These are phyloP conservation scores for Epichloe festucae DNA, from an alignment of 2,329 filamentous ascomycete species.

Conservation along the genomic window DNA sequence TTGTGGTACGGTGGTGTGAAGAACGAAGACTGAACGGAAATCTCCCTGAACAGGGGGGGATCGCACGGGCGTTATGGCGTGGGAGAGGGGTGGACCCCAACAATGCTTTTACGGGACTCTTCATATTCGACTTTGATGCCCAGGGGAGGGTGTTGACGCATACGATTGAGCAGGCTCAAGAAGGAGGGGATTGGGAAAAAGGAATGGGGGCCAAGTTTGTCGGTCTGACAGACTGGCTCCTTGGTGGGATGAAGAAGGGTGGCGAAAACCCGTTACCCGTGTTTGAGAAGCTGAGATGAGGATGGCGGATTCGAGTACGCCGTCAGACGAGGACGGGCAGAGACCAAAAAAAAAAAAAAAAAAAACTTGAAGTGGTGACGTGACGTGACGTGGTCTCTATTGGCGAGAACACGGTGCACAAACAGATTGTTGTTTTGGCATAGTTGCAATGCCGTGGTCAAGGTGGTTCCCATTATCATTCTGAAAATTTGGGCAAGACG, in stretches of 20 bases:
- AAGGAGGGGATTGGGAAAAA: slow-evolving; percentile 69
- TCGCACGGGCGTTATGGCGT: slow-evolving; percentile 30
- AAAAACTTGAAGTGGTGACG: too few species aligned
- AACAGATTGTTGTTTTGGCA: not conserved
- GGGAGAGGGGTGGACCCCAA: slow-evolving; percentile 33
- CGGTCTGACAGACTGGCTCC: slow-evolving; percentile 84
- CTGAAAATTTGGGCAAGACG: not conserved
- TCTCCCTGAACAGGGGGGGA: slow-evolving; percentile 24
- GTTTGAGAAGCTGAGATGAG: slow-evolving; percentile 20
- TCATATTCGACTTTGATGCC: slow-evolving; percentile 89
- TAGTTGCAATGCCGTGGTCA: not conserved
- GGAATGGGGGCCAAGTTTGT: slow-evolving; percentile 74
- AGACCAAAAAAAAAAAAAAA: too few species aligned
- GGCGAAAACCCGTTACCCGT: slow-evolving; percentile 21
- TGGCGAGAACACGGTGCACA: not conserved
- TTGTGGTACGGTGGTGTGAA: slow-evolving; percentile 79
- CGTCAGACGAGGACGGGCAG: too few species aligned
- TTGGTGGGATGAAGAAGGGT: slow-evolving; percentile 52
- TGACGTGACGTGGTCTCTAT: too few species aligned
- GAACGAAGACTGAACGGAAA: slow-evolving; percentile 16
- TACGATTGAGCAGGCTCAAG: slow-evolving; percentile 87
- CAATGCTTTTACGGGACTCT: slow-evolving; percentile 78
- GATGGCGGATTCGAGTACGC: not conserved
- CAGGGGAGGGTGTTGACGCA: slow-evolving; percentile 75
- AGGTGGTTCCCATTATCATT: too few species aligned